These are phyloP conservation scores for Cudoniella acicularis DNA, from an alignment of 495 filamentous ascomycete genomes.

Conservation along the genomic window DNA sequence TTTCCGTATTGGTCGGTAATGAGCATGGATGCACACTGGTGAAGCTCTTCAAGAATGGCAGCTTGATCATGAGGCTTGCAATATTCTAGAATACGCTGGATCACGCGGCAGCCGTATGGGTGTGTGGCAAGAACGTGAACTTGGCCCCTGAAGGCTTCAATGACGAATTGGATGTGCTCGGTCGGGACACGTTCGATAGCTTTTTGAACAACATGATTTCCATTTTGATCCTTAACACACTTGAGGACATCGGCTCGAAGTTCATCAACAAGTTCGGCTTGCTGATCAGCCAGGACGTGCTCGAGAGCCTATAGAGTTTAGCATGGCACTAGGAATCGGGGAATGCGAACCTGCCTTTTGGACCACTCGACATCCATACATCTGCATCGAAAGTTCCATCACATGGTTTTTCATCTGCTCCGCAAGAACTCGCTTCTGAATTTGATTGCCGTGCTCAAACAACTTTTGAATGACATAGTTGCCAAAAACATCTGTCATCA, in stretches of 20 bases:
- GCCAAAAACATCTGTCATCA: conserved; percentile 96
- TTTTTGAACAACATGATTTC: conserved; percentile 97
- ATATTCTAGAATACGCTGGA: conserved; percentile 88
- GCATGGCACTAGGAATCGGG: background rate
- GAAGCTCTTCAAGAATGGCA: conserved; percentile 74
- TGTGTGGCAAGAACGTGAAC: conserved; percentile 77
- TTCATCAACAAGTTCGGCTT: conserved; percentile 79
- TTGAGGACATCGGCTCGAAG: conserved; percentile 72
- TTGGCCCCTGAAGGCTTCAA: conserved; percentile 76
- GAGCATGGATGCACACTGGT: conserved; percentile 63
- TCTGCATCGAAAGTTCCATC: conserved; percentile 72
- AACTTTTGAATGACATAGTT: conserved; percentile 99
- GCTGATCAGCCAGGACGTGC: conserved; percentile 86
- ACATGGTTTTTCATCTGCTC: conserved; percentile 84
- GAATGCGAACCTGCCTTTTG: conserved; percentile 64
- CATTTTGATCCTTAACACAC: conserved; percentile 86
- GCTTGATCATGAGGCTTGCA: conserved; percentile 69
- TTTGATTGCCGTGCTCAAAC: conserved; percentile 93
- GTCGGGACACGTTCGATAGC: conserved; percentile 83
- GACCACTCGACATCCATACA: conserved; percentile 95
- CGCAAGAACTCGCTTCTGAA: conserved; percentile 84
- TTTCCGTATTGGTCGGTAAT: conserved; percentile 93
- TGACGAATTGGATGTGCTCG: conserved; percentile 82
- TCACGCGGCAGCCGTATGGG: conserved; percentile 86
- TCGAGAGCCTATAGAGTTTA: conserved; percentile 63